Base-by-base conservation (phyloP, 2,329 filamentous ascomycete species). In the Sporothrix humicola region DNA sequence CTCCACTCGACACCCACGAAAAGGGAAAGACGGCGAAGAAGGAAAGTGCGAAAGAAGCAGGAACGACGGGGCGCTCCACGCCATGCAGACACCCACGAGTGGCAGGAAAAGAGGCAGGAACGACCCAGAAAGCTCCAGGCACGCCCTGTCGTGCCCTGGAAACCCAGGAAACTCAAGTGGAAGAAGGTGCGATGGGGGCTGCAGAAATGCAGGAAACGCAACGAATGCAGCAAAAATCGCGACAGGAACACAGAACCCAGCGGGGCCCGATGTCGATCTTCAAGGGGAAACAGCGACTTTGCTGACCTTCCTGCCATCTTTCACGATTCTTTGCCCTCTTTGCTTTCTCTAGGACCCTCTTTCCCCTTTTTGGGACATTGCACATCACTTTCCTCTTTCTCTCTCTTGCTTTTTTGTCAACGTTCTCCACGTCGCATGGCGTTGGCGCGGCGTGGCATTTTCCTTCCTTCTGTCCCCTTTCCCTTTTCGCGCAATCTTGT, bases 331-430 rank as follows among this genome's bases (percentile, higher is more conserved):
- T 13, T 68, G 26, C 65, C 46, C n/a, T 65, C 12, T 56, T 56
- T 56, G 52, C 52, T 56, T 9, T 26, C 48, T 17, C 6, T 15
- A 17, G 8, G 61, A 10, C 42, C 26, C 48, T 69, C 48, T 61
- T 44, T 56, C 48, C 66, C 66, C 66, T 44, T 69, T 69, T 56
- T 17, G 23, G 66, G 48, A 42, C 65, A 54, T 69, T 69, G 65
- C 23, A 26, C 20, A 58, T 44, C 50, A 54, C 48, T 52, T 69
- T 44, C 66, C 66, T 20, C 23, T 52, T 50, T 50, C 44, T 26
- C 63, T 48, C 46, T 26, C 13, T 23, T 69, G 15, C 26, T 54
- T 50, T 17, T 17, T 69, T 69, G 46, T 31, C 20, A 23, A 65
- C n/a, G 59, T 65, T 50, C 63, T 68, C 63, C 63, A 50, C 12